Base-by-base conservation (phyloP, 1,284 basidiomycete species). In the Golubevia sp. region DNA sequence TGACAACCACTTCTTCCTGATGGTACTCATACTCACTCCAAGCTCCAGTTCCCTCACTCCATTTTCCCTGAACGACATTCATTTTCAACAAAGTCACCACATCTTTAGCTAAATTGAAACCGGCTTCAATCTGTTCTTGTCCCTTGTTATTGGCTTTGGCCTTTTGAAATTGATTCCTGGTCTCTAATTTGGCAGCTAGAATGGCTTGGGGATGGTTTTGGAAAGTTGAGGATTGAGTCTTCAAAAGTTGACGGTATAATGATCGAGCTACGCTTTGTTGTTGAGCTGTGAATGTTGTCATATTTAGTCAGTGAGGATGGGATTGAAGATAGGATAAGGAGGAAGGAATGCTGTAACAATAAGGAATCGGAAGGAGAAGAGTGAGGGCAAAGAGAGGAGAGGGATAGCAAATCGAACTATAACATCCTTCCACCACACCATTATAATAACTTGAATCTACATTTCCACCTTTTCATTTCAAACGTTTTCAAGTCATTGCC, bases 51-150 rank as follows among this genome's bases (percentile, higher is more conserved):
- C 75, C 69, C 34, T 72, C 64, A 24, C 68, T 62, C 59, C 62
- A 71, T 25, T 71, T 71, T 54, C 77, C 80, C 62, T 82, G 80
- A 21, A 81, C 80, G 15, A 82, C 80, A 56, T 82, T 82, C 61
- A 66, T 70, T 26, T 71, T 66, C 13, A 82, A 68, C 21, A 81
- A 61, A 6, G 64, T 62, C 51, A 73, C 66, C 25, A 81, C 68
- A 59, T 82, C 79, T 26, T 77, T 65, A 59, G 73, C 75, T 74
- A 73, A 73, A 48, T 70, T 66, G 57, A 82, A 64, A 8, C 64
- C 67, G 56, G 77, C 68, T 25, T 81, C 72, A 48, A 76, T 72
- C 59, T 72, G 73, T 52, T 59, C 55, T 8, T 71, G 53, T 38
- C 75, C 76, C 4, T 59, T 62, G 49, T 80, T 73, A 48, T 66